Conservation (phyloP, 2,329 filamentous ascomycete species). For the Monosporascus sp. region DNA sequence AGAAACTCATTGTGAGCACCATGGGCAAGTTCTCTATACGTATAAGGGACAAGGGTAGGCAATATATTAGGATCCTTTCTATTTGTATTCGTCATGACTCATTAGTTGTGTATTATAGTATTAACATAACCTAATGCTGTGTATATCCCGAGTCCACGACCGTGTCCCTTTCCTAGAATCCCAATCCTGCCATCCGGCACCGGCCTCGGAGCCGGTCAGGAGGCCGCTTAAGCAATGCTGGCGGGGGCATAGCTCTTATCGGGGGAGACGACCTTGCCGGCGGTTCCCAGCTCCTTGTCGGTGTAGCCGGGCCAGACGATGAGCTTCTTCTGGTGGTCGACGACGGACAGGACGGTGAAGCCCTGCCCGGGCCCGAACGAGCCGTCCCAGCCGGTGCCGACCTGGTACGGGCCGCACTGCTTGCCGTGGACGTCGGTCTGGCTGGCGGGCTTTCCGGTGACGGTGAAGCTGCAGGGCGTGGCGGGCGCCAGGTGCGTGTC, state of each 20-base stretch:
- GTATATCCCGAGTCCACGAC: too few relatives aligned
- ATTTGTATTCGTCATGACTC: not conserved
- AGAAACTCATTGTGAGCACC: too few relatives aligned
- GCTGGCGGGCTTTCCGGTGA: conserved; percentile 28
- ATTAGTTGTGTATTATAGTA: too few relatives aligned
- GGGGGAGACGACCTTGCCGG: conserved; percentile 41
- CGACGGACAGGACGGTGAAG: conserved; percentile 50
- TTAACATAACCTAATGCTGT: too few relatives aligned
- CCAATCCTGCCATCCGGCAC: too few relatives aligned
- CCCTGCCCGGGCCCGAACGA: conserved; percentile 48
- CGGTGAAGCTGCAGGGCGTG: conserved; percentile 35
- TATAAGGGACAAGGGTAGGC: too few relatives aligned
- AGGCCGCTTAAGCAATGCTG: not conserved
- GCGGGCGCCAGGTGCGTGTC: conserved; percentile 27
- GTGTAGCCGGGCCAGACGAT: conserved; percentile 51
- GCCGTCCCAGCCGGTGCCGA: conserved; percentile 52
- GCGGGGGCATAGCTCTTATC: conserved; percentile 30
- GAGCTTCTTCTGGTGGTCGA: conserved; percentile 35
- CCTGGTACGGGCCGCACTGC: conserved; percentile 43
- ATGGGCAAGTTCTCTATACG: too few relatives aligned
- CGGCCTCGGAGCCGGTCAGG: too few relatives aligned
- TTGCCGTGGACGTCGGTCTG: conserved; percentile 33
- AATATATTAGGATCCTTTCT: too few relatives aligned
- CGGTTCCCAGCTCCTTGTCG: conserved; percentile 40
- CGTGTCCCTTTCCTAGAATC: too few relatives aligned